These are phyloP conservation scores for Fraxinus floribunda DNA, from an alignment of 305 asterid species.

Conservation along the genomic window DNA sequence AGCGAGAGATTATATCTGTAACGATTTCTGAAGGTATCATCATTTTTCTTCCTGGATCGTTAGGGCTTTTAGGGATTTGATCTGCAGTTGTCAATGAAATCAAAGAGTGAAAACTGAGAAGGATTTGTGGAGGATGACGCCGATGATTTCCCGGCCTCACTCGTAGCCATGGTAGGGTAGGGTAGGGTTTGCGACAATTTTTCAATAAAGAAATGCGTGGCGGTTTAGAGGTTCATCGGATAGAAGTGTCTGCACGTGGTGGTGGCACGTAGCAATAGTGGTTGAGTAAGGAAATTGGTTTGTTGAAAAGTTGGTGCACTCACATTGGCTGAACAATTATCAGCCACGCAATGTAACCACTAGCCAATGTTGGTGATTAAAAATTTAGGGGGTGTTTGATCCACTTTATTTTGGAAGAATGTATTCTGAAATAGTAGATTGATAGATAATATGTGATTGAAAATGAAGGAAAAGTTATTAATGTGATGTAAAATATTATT, in stretches of 20 bases:
- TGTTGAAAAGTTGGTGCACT: background rate
- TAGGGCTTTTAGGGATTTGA: background rate
- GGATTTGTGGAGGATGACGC: background rate
- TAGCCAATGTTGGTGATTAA: too few relatives aligned
- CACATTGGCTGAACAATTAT: background rate
- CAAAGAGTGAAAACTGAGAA: background rate
- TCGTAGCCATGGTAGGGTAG: too few relatives aligned
- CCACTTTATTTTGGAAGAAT: too few relatives aligned
- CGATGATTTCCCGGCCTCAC: background rate
- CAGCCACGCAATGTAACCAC: background rate
- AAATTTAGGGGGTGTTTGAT: too few relatives aligned
- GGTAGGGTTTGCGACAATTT: too few relatives aligned
- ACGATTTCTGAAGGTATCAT: background rate
- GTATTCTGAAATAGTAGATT: too few relatives aligned
- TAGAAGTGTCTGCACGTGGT: background rate
- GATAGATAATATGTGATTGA: too few relatives aligned
- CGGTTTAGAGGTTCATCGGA: too few relatives aligned
- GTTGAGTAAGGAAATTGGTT: background rate
- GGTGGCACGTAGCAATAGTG: background rate
- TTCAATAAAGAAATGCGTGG: too few relatives aligned
- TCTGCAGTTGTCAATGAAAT: background rate
- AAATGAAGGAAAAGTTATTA: too few relatives aligned
- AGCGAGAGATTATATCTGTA: conserved; percentile 51
- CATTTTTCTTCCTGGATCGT: background rate
- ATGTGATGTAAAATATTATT: too few relatives aligned